These are phyloP conservation scores for Keithomyces neogunnii DNA, from an alignment of 2,329 filamentous ascomycete genomes.

Conservation along the genomic window DNA sequence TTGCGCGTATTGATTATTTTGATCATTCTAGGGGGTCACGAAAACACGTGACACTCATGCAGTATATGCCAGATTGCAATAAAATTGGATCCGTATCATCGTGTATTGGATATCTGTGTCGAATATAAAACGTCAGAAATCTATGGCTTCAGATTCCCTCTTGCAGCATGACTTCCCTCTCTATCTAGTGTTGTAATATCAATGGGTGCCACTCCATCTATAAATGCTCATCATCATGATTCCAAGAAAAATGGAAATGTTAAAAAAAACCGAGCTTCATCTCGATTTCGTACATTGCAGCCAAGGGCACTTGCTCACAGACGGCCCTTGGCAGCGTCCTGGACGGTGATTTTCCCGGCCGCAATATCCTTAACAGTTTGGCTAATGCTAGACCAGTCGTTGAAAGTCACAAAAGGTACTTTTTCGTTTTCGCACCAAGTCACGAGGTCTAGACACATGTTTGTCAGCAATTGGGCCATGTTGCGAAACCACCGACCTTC, in stretches of 20 bases:
- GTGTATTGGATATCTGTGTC: background rate
- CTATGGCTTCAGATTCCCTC: background rate
- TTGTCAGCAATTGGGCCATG: conserved; percentile 4
- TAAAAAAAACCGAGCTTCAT: no score
- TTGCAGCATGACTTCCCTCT: background rate
- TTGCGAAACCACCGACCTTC: background rate
- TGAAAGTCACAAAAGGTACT: conserved; percentile 81
- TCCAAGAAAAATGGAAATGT: no score
- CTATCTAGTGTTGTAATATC: no score
- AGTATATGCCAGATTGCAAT: no score
- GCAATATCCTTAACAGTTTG: conserved; percentile 67
- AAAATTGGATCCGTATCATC: background rate
- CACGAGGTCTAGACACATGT: conserved; percentile 58
- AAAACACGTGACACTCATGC: no score
- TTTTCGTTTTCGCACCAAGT: conserved; percentile 77
- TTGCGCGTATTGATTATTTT: no score
- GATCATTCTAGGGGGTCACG: no score
- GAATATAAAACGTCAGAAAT: background rate
- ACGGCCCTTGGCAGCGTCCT: conserved; percentile 55
- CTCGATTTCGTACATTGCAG: no score
- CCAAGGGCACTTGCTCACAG: conserved; percentile 14
- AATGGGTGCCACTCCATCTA: no score
- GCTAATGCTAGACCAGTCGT: conserved; percentile 74
- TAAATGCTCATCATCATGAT: no score
- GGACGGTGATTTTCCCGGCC: conserved; percentile 61